These are phyloP conservation scores for Hypseocharis bilobata DNA, from an alignment of 441 rosid genomes.

Conservation along the genomic window DNA sequence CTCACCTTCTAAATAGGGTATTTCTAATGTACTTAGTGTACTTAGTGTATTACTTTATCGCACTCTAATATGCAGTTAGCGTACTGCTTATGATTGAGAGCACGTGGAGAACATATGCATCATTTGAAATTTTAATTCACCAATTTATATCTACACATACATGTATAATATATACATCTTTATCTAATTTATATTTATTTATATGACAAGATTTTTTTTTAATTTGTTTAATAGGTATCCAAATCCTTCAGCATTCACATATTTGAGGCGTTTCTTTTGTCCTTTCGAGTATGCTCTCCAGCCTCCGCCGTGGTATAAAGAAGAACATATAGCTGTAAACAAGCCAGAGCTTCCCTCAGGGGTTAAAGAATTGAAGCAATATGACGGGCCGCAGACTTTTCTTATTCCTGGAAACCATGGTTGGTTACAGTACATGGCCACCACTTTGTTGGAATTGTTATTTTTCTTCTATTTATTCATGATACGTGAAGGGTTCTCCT, in stretches of 20 bases:
- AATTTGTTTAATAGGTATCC: conserved; percentile 56
- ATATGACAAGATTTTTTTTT: no score
- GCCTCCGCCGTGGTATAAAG: conserved; percentile 82
- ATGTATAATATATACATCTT: background rate
- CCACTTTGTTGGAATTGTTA: background rate
- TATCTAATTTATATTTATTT: no score
- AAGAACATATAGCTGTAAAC: conserved; percentile 61
- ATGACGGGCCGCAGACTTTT: conserved; percentile 90
- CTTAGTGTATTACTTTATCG: background rate
- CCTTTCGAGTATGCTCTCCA: conserved; percentile 96
- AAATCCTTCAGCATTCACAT: conserved; percentile 84
- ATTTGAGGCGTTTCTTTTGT: conserved; percentile 76
- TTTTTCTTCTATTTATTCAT: background rate
- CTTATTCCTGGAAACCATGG: conserved; percentile 97
- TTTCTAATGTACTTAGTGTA: background rate
- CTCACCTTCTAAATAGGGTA: background rate
- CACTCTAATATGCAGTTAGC: background rate
- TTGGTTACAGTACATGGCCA: conserved; percentile 33
- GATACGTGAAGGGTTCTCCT: background rate
- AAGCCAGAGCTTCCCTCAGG: conserved; percentile 84
- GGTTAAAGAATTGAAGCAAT: conserved; percentile 59
- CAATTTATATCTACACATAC: background rate
- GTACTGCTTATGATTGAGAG: background rate
- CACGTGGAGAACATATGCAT: background rate
- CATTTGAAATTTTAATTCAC: background rate